A percentile compares a stretch with the other conserved stretches of the same genome.
Conservation (phyloP, 257 asterid genomes). For the Oldenlandia corymbosa region DNA sequence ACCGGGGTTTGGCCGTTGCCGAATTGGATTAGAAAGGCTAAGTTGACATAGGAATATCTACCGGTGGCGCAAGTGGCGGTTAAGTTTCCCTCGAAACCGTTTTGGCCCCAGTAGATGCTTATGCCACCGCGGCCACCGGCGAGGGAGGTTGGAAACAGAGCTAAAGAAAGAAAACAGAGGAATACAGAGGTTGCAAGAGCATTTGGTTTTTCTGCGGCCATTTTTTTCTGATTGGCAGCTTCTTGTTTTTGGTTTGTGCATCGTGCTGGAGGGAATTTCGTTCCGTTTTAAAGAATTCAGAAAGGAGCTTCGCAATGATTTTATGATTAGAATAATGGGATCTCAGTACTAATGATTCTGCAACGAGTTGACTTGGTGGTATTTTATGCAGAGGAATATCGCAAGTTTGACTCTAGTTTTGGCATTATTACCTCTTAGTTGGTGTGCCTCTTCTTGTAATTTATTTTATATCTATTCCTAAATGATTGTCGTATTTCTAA, state of each 20-base stretch:
- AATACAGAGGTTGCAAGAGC: background rate
- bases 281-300: conserved; percentile 1
- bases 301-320: background rate
- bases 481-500: too few relatives aligned
- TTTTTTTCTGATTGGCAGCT: background rate
- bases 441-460: too few relatives aligned
- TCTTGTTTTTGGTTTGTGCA: background rate
- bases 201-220: conserved; percentile 3
- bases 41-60: conserved; percentile 45
- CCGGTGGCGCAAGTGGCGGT: conserved; percentile 66
- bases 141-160: conserved; percentile 1
- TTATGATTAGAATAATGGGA: background rate
- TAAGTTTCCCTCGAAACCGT: conserved; percentile 61
- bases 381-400: background rate
- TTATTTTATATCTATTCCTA: too few relatives aligned
- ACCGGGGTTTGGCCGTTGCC: conserved; percentile 59
- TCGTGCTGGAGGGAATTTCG: background rate
- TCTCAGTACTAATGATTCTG: background rate
- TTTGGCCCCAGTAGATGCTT: conserved; percentile 81
- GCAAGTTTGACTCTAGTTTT: background rate
- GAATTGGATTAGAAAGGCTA: conserved; percentile 54
- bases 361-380: conserved; percentile 1
- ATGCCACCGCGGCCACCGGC: conserved; percentile 33
- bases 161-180: conserved; percentile 4
- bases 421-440: background rate